phyloP scores from a whole-genome alignment of 441 rosid species.

The Biscutella laevigata region DNA sequence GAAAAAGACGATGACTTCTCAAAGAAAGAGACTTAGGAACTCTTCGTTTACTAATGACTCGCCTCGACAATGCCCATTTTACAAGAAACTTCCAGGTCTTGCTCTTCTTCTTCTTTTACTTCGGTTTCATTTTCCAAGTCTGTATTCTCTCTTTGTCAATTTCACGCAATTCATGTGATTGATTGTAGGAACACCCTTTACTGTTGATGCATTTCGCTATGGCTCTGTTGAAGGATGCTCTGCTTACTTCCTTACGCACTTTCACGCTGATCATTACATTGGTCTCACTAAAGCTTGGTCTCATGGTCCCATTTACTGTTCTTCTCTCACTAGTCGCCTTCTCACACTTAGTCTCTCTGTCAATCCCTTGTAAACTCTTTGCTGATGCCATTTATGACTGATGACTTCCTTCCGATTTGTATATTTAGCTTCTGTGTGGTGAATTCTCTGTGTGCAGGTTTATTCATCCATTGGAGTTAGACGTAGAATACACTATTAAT shows the following conservation, averaged over 20 bases:
- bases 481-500: conserved; percentile 39
- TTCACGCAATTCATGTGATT: not conserved
- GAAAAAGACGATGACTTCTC: not conserved
- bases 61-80: conserved; percentile 58
- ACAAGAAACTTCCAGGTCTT: conserved; percentile 66
- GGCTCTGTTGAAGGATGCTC: conserved; percentile 51
- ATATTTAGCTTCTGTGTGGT: not conserved
- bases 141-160: conserved; percentile 1
- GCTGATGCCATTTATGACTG: not conserved
- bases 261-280: conserved; percentile 69
- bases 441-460: conserved; percentile 30
- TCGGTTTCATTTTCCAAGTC: not conserved
- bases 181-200: conserved; percentile 50
- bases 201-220: conserved; percentile 79
- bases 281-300: conserved; percentile 70
- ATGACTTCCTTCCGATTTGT: not conserved
- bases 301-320: conserved; percentile 64
- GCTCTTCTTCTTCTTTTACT: not conserved
- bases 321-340: conserved; percentile 60
- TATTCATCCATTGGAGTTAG: conserved; percentile 48
- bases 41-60: conserved; percentile 18
- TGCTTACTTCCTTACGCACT: conserved; percentile 75
- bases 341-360: conserved; percentile 51
- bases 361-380: conserved; percentile 40
- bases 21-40: conserved; percentile 5